Percentiles rank a stretch among this genome's conserved stretches.
These are phyloP conservation scores for Pistacia vera DNA, from an alignment of 345 rosid species.

Conservation along the genomic window DNA sequence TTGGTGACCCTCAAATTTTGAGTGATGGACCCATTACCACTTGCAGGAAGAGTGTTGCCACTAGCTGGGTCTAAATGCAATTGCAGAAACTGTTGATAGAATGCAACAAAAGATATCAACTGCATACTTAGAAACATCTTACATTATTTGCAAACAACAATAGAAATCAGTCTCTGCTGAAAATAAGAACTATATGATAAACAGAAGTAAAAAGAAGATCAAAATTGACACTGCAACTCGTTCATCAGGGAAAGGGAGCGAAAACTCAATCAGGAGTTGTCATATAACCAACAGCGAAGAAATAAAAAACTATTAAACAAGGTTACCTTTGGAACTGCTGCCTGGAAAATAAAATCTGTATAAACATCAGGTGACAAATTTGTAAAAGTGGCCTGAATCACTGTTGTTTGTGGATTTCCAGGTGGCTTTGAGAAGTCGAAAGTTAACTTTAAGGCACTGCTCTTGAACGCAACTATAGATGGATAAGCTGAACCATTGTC, in stretches of 20 bases:
- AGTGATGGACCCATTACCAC: conserved; percentile 57
- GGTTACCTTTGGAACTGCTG: conserved; percentile 97
- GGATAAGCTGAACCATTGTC: conserved; percentile 79
- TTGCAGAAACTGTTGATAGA: conserved; percentile 80
- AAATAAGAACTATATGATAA: not conserved
- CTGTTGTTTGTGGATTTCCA: conserved; percentile 68
- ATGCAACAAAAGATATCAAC: conserved; percentile 22
- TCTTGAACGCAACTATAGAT: conserved; percentile 76
- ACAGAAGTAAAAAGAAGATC: not conserved
- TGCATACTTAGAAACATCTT: not conserved
- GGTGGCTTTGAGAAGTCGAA: conserved; percentile 79
- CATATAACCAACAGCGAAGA: not conserved
- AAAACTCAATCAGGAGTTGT: not conserved
- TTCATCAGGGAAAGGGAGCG: not conserved
- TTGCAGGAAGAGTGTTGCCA: conserved; percentile 66
- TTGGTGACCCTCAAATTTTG: conserved; percentile 80
- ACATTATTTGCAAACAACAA: not conserved
- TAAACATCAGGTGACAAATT: conserved; percentile 65
- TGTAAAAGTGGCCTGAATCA: conserved; percentile 71
- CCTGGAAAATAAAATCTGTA: conserved; percentile 90
- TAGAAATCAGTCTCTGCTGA: not conserved
- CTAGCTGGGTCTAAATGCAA: conserved; percentile 94
- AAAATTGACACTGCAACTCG: conserved; percentile 3
- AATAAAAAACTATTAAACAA: conserved; percentile 2
- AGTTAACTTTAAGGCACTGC: conserved; percentile 75